Percentiles rank a stretch among this genome's conserved stretches.
Evolutionary conservation across 371 early-diverging fungal genomes (phyloP).

Genomic region (Thermomucor indicae-seudaticae): DNA sequence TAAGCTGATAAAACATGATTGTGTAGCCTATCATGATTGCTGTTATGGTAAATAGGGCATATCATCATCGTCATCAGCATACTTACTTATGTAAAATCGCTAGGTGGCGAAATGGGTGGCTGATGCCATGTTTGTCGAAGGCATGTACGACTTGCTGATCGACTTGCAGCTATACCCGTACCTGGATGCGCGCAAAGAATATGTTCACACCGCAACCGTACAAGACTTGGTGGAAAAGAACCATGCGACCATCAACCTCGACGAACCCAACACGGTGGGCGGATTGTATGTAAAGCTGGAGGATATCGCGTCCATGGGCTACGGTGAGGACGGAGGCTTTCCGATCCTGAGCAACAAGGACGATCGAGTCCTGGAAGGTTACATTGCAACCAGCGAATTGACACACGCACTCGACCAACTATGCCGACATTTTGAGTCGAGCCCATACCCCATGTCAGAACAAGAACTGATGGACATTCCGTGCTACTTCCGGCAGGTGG

Average conservation of each 20-base stretch:
- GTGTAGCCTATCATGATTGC: conserved; percentile 85
- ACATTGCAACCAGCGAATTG: conserved; percentile 80
- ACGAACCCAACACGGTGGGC: conserved; percentile 56
- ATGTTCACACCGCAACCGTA: conserved; percentile 59
- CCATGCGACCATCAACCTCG: conserved; percentile 57
- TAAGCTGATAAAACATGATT: neutral
- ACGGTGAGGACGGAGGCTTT: conserved; percentile 75
- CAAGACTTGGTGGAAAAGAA: conserved; percentile 30
- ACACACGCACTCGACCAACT: conserved; percentile 64
- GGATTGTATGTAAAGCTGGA: conserved; percentile 53
- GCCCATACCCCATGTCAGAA: conserved; percentile 29
- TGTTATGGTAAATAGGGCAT: conserved; percentile 59
- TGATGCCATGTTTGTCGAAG: conserved; percentile 72
- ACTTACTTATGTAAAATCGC: neutral
- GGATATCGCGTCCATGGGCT: conserved; percentile 54
- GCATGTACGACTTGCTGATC: conserved; percentile 84
- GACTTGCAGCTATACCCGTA: conserved; percentile 80
- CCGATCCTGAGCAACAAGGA: conserved; percentile 72
- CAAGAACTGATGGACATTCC: conserved; percentile 24
- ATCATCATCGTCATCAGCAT: neutral
- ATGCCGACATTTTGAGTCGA: conserved; percentile 18
- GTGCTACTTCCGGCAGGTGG: conserved; percentile 18
- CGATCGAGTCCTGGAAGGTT: conserved; percentile 70
- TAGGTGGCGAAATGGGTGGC: conserved; percentile 77
- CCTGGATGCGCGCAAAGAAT: conserved; percentile 78